Conservation (phyloP, 176 grass and related monocot species). For the maize (Zea mays) region Zm-B73-REFERENCE-NAM-5.0 NC_050096.1:270791501-270792000, state of each 20-base stretch:
- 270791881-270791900: background rate
- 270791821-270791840: slow-evolving; percentile 98
- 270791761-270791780: slow-evolving; percentile 20
- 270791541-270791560: background rate
- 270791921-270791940: background rate
- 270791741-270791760: background rate
- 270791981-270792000: background rate
- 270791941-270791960: slow-evolving; percentile 25
- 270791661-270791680: slow-evolving; percentile 98
- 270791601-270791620: slow-evolving; percentile 93
- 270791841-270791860: slow-evolving; percentile 91
- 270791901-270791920: background rate
- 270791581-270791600: background rate
- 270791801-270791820: slow-evolving; percentile 77
- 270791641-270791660: slow-evolving; percentile 90
- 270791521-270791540: background rate
- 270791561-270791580: background rate
- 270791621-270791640: slow-evolving; percentile 65
- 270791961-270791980: background rate
- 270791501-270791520: slow-evolving; percentile 10
- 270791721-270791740: background rate
- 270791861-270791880: background rate
- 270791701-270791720: slow-evolving; percentile 30
- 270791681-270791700: slow-evolving; percentile 99
- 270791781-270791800: slow-evolving; percentile 97